phyloP scores from a whole-genome alignment of 176 grass and related monocot genomes.

The Avena atlantica region DNA sequence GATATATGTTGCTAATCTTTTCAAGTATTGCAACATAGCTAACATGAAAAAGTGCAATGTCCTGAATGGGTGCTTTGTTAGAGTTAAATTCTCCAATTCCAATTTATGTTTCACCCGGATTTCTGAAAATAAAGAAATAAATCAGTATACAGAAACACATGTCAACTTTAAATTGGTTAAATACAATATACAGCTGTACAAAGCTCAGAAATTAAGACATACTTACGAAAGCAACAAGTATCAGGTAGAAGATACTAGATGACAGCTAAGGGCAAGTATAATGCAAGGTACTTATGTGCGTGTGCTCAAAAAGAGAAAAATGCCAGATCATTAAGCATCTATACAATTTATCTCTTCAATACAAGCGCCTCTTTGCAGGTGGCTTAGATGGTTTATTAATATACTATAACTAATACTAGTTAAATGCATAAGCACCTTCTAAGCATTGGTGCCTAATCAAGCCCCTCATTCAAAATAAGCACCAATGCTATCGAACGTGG shows the following conservation, averaged over 20 bases:
- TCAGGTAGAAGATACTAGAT: background rate
- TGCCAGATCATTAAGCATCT: background rate
- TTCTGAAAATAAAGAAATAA: constrained; percentile 62
- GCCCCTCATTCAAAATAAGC: background rate
- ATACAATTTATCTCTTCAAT: background rate
- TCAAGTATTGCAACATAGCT: constrained; percentile 72
- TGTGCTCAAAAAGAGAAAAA: background rate
- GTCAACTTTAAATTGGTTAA: constrained; percentile 14
- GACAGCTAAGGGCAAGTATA: background rate
- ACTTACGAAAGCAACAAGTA: constrained; percentile 30
- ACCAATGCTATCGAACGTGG: background rate
- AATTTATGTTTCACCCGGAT: constrained; percentile 74
- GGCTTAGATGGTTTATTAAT: background rate
- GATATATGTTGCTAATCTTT: constrained; percentile 69
- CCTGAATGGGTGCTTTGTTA: constrained; percentile 84
- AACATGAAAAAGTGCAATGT: constrained; percentile 72
- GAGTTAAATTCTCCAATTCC: constrained; percentile 73
- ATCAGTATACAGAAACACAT: constrained; percentile 1
- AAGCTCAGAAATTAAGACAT: background rate
- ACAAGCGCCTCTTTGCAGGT: background rate
- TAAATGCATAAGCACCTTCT: background rate
- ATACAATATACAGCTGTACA: background rate
- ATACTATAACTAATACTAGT: background rate
- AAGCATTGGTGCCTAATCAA: no score
- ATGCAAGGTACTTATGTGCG: background rate